Conservation (phyloP, 768 basidiomycete species). For the Amanita molliuscula region DNA sequence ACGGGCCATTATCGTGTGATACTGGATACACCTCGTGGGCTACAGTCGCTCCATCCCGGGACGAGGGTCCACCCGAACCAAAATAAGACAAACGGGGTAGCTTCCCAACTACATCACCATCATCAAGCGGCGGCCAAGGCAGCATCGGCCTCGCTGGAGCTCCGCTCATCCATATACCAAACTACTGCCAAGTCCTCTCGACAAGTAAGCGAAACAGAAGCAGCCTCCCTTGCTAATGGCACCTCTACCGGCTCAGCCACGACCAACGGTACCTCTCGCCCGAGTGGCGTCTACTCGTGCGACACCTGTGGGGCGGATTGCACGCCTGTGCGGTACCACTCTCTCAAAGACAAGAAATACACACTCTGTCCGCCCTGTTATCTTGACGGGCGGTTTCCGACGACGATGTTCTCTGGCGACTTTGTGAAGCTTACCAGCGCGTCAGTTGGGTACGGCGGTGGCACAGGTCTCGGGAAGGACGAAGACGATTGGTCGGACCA, state of each 20-base stretch:
- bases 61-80: slow-evolving; percentile 36
- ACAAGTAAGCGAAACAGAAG: slow-evolving; percentile 57
- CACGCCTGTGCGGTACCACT: slow-evolving; percentile 81
- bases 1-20: slow-evolving; percentile 98
- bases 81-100: slow-evolving; percentile 12
- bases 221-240: slow-evolving; percentile 49
- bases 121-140: slow-evolving; percentile 8
- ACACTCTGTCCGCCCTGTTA: slow-evolving; percentile 90
- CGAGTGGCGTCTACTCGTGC: slow-evolving; percentile 59
- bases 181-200: slow-evolving; percentile 79
- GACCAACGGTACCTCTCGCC: slow-evolving; percentile 28
- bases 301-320: slow-evolving; percentile 96
- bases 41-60: slow-evolving; percentile 87
- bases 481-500: slow-evolving; percentile 81
- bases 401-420: slow-evolving; percentile 92
- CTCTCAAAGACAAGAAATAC: slow-evolving; percentile 84
- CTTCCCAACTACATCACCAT: not conserved
- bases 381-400: slow-evolving; percentile 93
- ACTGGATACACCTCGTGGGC: slow-evolving; percentile 91
- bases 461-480: slow-evolving; percentile 20
- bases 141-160: slow-evolving; percentile 70
- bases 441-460: slow-evolving; percentile 22
- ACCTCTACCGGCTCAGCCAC: slow-evolving; percentile 14
- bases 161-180: slow-evolving; percentile 82
- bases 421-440: slow-evolving; percentile 75